Percentiles rank a stretch among this genome's conserved stretches.
These are phyloP conservation scores for Oxyria digyna DNA, from an alignment of 148 eudicot species.

Conservation along the genomic window DNA sequence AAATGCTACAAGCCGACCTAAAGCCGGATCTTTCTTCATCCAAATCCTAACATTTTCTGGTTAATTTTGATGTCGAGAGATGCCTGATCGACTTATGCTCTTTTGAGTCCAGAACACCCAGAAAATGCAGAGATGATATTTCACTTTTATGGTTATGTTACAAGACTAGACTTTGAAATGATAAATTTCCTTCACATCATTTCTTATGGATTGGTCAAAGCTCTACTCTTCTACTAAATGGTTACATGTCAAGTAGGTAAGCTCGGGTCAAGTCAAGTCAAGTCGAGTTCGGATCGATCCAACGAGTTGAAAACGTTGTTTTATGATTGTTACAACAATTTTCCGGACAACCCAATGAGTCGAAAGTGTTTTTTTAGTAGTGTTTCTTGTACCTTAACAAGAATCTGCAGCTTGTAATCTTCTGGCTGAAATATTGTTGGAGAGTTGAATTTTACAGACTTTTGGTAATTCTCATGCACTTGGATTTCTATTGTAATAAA, in stretches of 20 bases:
- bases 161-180: not conserved
- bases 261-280: no score
- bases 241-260: no score
- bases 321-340: no score
- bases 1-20: conserved; percentile 6
- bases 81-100: not conserved
- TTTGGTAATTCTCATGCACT: not conserved
- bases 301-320: no score
- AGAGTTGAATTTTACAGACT: not conserved
- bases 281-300: no score
- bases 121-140: conserved; percentile 1
- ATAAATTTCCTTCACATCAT: not conserved
- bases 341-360: no score
- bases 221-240: not conserved
- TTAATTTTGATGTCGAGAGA: not conserved
- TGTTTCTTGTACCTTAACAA: not conserved
- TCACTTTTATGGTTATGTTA: not conserved
- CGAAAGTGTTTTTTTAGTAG: no score
- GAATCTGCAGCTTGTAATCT: not conserved
- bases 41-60: not conserved
- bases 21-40: not conserved
- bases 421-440: not conserved
- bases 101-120: conserved; percentile 4
- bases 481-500: no score
- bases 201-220: not conserved